phyloP scores from a whole-genome alignment of 108 stramenopile genomes.

The Cyclotella atomus region DNA sequence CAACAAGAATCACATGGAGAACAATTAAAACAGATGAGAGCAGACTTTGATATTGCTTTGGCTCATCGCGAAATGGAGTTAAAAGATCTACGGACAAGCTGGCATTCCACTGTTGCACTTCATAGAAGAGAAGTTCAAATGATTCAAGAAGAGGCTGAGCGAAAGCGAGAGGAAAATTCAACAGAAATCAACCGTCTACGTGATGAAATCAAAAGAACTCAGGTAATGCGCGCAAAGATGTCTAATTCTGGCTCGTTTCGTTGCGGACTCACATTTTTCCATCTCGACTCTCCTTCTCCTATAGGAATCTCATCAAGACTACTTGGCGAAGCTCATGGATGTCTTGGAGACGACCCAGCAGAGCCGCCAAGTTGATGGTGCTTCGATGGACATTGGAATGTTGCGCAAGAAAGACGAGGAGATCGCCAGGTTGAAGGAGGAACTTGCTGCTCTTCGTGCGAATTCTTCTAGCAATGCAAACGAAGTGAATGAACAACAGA shows the following conservation, averaged over 20 bases:
- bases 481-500: neutral
- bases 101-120: neutral
- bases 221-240: too few species aligned
- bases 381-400: slow-evolving; percentile 9
- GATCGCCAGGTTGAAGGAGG: slow-evolving; percentile 27
- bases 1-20: slow-evolving; percentile 41
- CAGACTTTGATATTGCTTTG: slow-evolving; percentile 43
- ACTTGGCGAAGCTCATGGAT: slow-evolving; percentile 66
- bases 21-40: slow-evolving; percentile 47
- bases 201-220: slow-evolving; percentile 61
- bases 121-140: slow-evolving; percentile 30
- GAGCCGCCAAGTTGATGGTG: slow-evolving; percentile 2
- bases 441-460: slow-evolving; percentile 22
- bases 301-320: slow-evolving; percentile 58
- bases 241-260: neutral
- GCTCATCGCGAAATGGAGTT: slow-evolving; percentile 42
- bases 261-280: neutral
- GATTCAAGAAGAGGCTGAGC: slow-evolving; percentile 38
- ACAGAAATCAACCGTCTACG: slow-evolving; percentile 52
- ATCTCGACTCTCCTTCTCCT: neutral
- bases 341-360: slow-evolving; percentile 65
- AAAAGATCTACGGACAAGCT: slow-evolving; percentile 21
- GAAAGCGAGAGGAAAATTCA: slow-evolving; percentile 52
- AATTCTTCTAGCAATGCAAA: neutral
- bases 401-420: slow-evolving; percentile 44